Evolutionary conservation across 495 filamentous ascomycete species (phyloP), one percentile per base, ranked within the genome.

Genomic region (Annulohypoxylon moriforme): DNA sequence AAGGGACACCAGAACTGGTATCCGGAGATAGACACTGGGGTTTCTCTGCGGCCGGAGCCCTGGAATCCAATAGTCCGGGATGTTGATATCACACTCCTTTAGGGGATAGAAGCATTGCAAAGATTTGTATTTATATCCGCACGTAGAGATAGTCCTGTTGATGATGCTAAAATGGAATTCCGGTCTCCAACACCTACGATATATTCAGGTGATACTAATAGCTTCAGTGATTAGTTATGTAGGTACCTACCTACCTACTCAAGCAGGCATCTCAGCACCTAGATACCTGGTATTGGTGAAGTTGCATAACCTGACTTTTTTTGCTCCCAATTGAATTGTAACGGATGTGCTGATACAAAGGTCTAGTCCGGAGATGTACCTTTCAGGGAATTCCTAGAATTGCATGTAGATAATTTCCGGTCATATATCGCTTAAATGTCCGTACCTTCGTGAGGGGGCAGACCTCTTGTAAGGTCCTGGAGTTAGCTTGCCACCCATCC

Each of bases 391-490:
- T 20, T 20, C 4, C 34, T 3, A 53, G 34, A 16, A 46, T 11
- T 20, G 18, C n/a, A n/a, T n/a, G 20, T 47, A 27, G 47, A 20
- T 24, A 24, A 27, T 33, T 36, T 58, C 40, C n/a, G 49, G 11
- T 31, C 47, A 47, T 24, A 61, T 44, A 56, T 25, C 57, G 18
- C 50, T 34, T 27, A 42, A 40, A 25, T 29, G 1, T 7, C 50
- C 50, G n/a, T 14, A n/a, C 8, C 27, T 2, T 16, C 29, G 6
- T 0, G n/a, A 38, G 33, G 20, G 36, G 22, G n/a, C n/a, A 31
- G 22, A 38, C 36, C 60, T 57, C 33, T 38, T 57, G 40, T 50
- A 68, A 40, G 65, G 64, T 38, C 53, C 13, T 57, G 64, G 40
- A 29, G 50, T 13, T 47, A 33, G 25, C 20, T 61, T 49, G 60